Conservation (phyloP, 2,329 filamentous ascomycete genomes). For the Ophiostoma sp. region DNA sequence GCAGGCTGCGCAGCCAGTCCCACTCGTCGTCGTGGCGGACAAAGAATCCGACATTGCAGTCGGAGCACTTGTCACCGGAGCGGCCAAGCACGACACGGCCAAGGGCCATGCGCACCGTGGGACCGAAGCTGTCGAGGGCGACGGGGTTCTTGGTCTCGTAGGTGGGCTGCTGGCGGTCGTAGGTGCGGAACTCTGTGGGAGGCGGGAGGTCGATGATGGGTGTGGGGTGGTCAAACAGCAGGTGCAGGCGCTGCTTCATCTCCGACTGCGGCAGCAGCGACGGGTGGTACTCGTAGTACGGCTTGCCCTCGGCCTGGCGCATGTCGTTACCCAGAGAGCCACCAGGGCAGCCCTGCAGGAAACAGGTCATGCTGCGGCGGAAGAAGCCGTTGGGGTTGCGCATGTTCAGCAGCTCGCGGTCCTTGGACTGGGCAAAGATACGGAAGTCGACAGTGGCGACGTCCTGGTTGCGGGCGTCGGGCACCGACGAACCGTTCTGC, state of each 20-base stretch:
- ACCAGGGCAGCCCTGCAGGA: conserved; percentile 34
- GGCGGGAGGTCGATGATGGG: conserved; percentile 32
- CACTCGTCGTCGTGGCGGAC: conserved; percentile 43
- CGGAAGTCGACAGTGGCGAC: conserved; percentile 41
- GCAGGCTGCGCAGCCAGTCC: conserved; percentile 41
- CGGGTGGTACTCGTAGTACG: conserved; percentile 34
- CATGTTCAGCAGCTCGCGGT: conserved; percentile 33
- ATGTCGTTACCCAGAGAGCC: conserved; percentile 33
- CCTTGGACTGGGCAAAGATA: conserved; percentile 43
- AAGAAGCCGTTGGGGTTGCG: conserved; percentile 31
- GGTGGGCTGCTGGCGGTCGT: conserved; percentile 30
- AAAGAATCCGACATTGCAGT: conserved; percentile 46
- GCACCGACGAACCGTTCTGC: conserved; percentile 34
- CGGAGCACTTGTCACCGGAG: conserved; percentile 43
- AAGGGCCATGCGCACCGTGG: conserved; percentile 33
- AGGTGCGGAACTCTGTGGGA: conserved; percentile 30
- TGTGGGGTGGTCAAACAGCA: conserved; percentile 30
- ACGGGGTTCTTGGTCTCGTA: conserved; percentile 32
- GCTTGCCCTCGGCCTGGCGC: conserved; percentile 33
- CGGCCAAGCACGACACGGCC: conserved; percentile 41
- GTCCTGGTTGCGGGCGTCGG: conserved; percentile 38
- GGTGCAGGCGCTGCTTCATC: conserved; percentile 33
- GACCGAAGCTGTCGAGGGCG: conserved; percentile 31
- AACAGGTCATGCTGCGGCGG: conserved; percentile 33
- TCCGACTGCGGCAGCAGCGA: conserved; percentile 33